Conservation (phyloP, 345 rosid species). For the Melaleuca quinquenervia region DNA sequence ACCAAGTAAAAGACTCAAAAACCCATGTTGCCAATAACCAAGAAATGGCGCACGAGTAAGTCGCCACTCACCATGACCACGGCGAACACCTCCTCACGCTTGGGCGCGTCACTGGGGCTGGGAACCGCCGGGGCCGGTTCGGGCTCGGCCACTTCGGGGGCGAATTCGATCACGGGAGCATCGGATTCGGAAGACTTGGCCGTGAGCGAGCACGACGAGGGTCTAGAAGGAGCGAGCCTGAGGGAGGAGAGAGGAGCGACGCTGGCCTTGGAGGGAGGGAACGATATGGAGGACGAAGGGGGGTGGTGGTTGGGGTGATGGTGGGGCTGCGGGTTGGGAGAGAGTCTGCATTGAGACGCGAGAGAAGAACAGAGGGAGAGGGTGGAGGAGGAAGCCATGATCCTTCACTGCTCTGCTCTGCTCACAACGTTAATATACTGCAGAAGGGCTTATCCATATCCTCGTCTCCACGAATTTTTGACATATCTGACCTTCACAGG, state of each 20-base stretch:
- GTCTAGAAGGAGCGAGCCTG: constrained; percentile 4
- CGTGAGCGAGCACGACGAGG: constrained; percentile 13
- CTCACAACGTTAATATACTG: not conserved
- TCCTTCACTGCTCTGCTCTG: not conserved
- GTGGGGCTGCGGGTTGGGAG: constrained; percentile 10
- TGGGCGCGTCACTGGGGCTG: constrained; percentile 20
- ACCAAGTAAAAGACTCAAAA: not conserved
- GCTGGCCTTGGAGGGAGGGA: constrained; percentile 5
- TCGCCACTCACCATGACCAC: constrained; percentile 70
- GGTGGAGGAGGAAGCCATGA: constrained; percentile 32
- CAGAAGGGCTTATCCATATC: not conserved
- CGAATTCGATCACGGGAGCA: constrained; percentile 26
- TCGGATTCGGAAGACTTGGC: constrained; percentile 46
- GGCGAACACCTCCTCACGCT: constrained; percentile 89
- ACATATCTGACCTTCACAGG: not conserved
- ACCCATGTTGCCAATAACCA: not conserved
- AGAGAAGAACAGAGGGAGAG: constrained; percentile 59
- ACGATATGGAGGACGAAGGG: constrained; percentile 12
- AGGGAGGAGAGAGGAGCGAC: constrained; percentile 7
- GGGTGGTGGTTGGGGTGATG: not conserved
- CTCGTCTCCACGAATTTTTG: not conserved
- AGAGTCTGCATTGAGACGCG: constrained; percentile 43
- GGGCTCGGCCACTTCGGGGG: constrained; percentile 8
- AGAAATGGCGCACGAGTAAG: not conserved
- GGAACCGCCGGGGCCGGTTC: not conserved